Base-by-base conservation (phyloP, 768 basidiomycete species). In the Pholiota conissans region DNA sequence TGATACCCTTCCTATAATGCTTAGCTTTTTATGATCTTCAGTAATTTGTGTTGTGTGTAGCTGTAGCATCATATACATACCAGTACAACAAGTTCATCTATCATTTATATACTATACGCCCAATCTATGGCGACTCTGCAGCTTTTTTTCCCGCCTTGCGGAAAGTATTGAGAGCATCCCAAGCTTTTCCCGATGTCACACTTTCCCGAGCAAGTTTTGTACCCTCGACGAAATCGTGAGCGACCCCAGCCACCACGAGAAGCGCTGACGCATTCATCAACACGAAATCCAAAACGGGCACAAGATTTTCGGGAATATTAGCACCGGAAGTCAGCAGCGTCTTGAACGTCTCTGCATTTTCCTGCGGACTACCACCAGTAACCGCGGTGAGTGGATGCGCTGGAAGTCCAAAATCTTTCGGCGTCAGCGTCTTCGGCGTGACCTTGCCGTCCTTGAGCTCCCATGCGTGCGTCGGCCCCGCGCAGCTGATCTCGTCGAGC, bases 401-500 rank as follows among this genome's bases (percentile, higher is more conserved):
- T 2, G 78, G 66, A 5, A 98, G 77, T 0, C 95, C 96, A 65
- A 99, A 98, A 53, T 85, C 79, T 7, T 79, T 77, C 0, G 90
- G 93, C 52, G 79, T 83, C 39, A 98, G 73, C 3, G 79, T 79
- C 29, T 72, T 76, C 63, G 86, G 81, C 0, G 79, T 82, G 66
- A 97, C 85, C 32, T 73, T 63, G 32, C 89, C 91, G 40, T 71
- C 61, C 40, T 79, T 79, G 60, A 96, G 83, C 57, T 90, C 86
- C 95, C 94, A 91, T 32, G 83, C 89, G 73, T 82, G 82, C 8
- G 95, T 95, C 13, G 89, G 85, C 1, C 96, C 97, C 0, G 93
- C 95, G 64, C 93, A 95, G 70, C 90, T 93, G 68, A 99, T 93
- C 78, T 98, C 96, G 72, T 98, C 96, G 39, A 99, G 77, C 1